Evolutionary conservation across 495 filamentous ascomycete species (phyloP), one percentile per base, ranked within the genome.

Genomic region (Penicillium arizonense): DNA sequence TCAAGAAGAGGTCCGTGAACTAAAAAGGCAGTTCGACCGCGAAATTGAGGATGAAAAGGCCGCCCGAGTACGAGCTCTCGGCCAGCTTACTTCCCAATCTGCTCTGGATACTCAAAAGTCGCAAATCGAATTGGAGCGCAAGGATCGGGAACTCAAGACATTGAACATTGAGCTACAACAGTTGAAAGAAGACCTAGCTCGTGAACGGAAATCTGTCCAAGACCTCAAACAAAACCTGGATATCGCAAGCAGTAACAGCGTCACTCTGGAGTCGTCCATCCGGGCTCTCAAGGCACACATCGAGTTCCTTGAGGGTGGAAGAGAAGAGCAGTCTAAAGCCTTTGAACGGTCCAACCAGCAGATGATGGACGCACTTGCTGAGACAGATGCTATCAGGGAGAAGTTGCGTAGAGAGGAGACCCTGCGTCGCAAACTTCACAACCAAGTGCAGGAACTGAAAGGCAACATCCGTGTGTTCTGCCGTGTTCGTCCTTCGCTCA

Each of bases 391-490:
- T 37, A 83, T 86, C 3, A 85, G 90, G 44, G 87, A 90, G 50
- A 96, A 93, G 63, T 73, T 99, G 26, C 86, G 94, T 44, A 87
- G 82, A 49, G 94, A 99, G 67, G 94, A 99, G 66, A 95, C 89
- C 1, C 73, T 96, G 20, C 82, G 94, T 24, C 84, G 95, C 34
- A 92, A 94, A 59, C 82, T 99, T 9, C 96, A 97, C 75, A 97
- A 97, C 65, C 92, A 96, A 67, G 91, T 97, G 33, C 92, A 97
- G 65, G 95, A 99, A 58, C 80, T 99, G n/a, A 96, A 96, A 69
- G 94, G 94, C 49, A 99, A 99, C 59, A 99, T 99, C 58, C 88
- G 94, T 9, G 94, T 99, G 35, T 97, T 97, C 80, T 97, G 92
- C 67, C 85, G 94, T 61, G 92, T 97, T 28, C 88, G 95, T n/a